Conservation (phyloP, 306 rosid genomes). For the Sesbania bispinosa region DNA sequence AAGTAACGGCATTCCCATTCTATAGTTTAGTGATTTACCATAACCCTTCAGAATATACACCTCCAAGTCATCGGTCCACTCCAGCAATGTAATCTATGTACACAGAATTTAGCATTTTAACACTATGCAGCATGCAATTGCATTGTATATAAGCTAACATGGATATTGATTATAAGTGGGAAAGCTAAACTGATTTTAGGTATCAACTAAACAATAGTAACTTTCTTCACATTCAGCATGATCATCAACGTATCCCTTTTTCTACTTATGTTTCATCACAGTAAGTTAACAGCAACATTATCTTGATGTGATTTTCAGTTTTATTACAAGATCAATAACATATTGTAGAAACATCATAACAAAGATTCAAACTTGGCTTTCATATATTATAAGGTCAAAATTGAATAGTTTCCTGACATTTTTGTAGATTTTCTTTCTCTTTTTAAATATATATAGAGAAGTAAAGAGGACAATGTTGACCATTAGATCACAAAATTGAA, state of each 20-base stretch:
- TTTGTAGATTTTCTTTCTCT: background rate
- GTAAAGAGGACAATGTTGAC: background rate
- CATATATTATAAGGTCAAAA: background rate
- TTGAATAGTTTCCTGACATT: background rate
- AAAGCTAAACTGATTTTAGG: background rate
- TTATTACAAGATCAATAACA: background rate
- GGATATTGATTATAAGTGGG: background rate
- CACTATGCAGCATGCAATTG: conserved; percentile 13
- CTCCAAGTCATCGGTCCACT: conserved; percentile 92
- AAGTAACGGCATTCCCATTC: conserved; percentile 86
- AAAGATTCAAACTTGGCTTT: background rate
- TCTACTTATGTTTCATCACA: background rate
- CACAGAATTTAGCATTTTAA: conserved; percentile 9
- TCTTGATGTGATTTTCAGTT: background rate
- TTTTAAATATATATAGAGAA: background rate
- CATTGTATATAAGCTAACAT: background rate
- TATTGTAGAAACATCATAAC: background rate
- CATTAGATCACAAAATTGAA: background rate
- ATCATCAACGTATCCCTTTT: background rate
- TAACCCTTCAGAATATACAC: conserved; percentile 78
- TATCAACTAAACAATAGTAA: background rate
- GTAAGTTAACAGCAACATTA: background rate
- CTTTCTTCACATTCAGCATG: background rate
- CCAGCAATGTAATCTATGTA: conserved; percentile 63
- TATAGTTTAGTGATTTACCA: conserved; percentile 75